Evolutionary conservation across 2,329 filamentous ascomycete genomes (phyloP).

Genomic region (Microdochium bolleyi): DNA sequence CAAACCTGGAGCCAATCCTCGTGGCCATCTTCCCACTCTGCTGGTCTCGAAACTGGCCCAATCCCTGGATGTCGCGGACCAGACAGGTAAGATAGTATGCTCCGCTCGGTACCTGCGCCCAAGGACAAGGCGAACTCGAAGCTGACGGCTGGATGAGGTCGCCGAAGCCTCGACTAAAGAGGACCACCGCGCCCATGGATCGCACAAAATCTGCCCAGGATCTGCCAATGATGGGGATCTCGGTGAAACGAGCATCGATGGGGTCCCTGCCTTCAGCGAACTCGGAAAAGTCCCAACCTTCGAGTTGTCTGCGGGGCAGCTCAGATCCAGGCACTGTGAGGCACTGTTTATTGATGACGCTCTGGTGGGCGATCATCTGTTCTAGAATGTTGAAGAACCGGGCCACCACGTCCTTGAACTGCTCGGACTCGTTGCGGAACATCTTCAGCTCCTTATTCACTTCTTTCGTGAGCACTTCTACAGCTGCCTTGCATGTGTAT

Average conservation of each 20-base stretch:
- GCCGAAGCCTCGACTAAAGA: not conserved
- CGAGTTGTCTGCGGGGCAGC: not conserved
- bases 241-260: not conserved
- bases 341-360: not conserved
- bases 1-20: not conserved
- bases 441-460: not conserved
- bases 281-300: slow-evolving; percentile 1
- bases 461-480: not conserved
- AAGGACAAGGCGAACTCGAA: not conserved
- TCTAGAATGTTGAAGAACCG: not conserved
- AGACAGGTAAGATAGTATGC: not conserved
- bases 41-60: not conserved
- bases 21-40: not conserved
- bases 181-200: not conserved
- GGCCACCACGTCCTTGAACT: not conserved
- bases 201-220: not conserved
- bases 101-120: not conserved
- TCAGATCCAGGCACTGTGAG: not conserved
- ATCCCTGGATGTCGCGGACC: not conserved
- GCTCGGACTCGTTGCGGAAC: not conserved
- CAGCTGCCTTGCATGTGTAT: not conserved
- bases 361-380: not conserved
- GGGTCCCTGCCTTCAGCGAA: not conserved
- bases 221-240: not conserved
- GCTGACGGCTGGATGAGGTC: not conserved